A percentile compares a stretch with the other conserved stretches of the same genome.
Evolutionary conservation across 2,329 filamentous ascomycete genomes (phyloP).

Genomic region (Xylariaceae sp.): DNA sequence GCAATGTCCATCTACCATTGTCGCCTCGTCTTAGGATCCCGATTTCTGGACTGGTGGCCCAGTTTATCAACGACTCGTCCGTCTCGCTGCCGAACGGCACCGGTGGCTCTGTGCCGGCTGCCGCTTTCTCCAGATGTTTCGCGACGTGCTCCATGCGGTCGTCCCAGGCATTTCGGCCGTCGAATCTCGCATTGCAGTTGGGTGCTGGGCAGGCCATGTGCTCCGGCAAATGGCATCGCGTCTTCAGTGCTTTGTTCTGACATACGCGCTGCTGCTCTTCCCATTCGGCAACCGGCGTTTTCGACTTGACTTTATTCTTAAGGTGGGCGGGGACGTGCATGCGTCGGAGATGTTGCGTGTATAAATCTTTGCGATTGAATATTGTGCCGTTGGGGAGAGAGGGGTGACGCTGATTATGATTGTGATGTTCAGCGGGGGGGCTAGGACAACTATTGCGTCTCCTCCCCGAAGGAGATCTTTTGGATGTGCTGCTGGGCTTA

Average conservation of each 20-base stretch:
- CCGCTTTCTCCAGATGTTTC: conserved; percentile 62
- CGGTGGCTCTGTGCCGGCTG: conserved; percentile 28
- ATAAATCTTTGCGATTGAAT: conserved; percentile 91
- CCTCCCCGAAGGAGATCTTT: conserved; percentile 19
- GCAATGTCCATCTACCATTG: conserved; percentile 26
- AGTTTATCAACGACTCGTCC: conserved; percentile 28
- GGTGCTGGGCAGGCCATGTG: conserved; percentile 55
- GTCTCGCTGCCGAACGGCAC: conserved; percentile 27
- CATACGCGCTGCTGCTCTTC: conserved; percentile 52
- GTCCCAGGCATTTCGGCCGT: conserved; percentile 65
- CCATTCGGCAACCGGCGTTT: conserved; percentile 35
- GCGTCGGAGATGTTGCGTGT: conserved; percentile 78
- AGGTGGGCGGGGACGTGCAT: conserved; percentile 63
- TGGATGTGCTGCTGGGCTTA: conserved; percentile 22
- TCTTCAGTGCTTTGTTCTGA: conserved; percentile 53
- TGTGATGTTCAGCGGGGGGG: conserved; percentile 4
- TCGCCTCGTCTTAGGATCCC: conserved; percentile 26
- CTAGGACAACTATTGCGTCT: conserved; percentile 18
- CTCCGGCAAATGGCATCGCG: conserved; percentile 56
- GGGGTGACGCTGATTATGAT: conserved; percentile 17
- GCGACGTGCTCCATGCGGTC: conserved; percentile 83
- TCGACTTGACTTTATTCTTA: conserved; percentile 36
- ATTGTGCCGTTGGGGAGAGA: conserved; percentile 51
- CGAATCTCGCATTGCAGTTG: conserved; percentile 56
- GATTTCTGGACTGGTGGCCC: conserved; percentile 29